Conservation (phyloP, 2,329 filamentous ascomycete genomes). For the Venturia effusa region DNA sequence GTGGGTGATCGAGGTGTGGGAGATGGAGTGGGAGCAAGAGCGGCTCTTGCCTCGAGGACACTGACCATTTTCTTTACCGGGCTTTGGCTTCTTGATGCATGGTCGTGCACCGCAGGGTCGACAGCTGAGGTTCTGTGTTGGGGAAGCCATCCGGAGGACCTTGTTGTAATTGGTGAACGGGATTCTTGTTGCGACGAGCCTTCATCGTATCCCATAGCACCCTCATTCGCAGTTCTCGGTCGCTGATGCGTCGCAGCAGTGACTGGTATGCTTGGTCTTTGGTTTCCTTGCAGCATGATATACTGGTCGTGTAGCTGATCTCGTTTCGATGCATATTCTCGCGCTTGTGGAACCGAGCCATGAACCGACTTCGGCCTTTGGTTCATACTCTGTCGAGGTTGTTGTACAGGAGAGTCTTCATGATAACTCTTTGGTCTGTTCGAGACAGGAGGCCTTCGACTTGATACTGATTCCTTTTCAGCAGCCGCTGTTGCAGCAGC, state of each 20-base stretch:
- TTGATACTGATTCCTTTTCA: not conserved
- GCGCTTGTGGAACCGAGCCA: not conserved
- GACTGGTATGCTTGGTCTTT: not conserved
- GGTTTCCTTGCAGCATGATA: not conserved
- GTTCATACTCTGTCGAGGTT: not conserved
- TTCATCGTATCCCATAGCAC: not conserved
- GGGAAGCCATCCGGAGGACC: not conserved
- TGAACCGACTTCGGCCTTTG: constrained; percentile 3
- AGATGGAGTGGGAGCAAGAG: not conserved
- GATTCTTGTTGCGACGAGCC: not conserved
- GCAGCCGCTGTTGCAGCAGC: constrained; percentile 5
- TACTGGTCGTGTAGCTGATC: not conserved
- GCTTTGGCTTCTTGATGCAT: not conserved
- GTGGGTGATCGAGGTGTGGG: not conserved
- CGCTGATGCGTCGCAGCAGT: not conserved
- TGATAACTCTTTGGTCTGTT: not conserved
- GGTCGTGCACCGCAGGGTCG: not conserved
- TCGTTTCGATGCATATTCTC: not conserved
- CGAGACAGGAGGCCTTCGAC: not conserved
- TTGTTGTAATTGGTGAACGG: not conserved
- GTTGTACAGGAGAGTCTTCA: not conserved
- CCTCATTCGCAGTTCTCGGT: not conserved
- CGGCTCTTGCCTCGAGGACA: constrained; percentile 2
- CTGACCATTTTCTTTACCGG: constrained; percentile 7
- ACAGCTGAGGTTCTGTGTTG: not conserved